A percentile compares a stretch with the other conserved stretches of the same genome.
phyloP scores from a whole-genome alignment of 106 monocot species.

The Dendrobium officinale region DNA sequence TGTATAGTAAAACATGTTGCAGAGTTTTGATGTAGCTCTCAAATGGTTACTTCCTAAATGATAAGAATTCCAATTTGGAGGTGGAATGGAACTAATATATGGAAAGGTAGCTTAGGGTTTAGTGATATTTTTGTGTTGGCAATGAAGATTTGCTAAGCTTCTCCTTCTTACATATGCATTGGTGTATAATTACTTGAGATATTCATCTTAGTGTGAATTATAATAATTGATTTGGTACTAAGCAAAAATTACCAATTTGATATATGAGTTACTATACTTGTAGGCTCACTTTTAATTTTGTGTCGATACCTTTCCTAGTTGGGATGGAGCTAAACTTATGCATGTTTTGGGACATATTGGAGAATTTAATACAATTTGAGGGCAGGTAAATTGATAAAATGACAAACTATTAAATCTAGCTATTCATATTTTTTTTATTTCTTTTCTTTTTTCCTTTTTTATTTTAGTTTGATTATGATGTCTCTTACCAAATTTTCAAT shows the following conservation, averaged over 20 bases:
- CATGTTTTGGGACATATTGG: conserved; percentile 98
- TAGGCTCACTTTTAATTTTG: conserved; percentile 97
- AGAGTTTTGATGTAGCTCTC: conserved; percentile 77
- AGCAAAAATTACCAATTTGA: background rate
- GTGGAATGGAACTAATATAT: conserved; percentile 62
- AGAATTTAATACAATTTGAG: conserved; percentile 92
- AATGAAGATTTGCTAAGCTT: conserved; percentile 16
- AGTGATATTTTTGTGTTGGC: conserved; percentile 33
- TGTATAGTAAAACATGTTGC: conserved; percentile 73
- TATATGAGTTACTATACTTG: conserved; percentile 4
- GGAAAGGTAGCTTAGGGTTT: conserved; percentile 73
- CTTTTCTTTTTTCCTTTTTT: background rate
- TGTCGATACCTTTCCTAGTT: conserved; percentile 95
- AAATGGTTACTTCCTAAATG: conserved; percentile 43
- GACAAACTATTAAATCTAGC: background rate
- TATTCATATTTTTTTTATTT: background rate
- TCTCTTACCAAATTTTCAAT: background rate
- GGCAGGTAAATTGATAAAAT: conserved; percentile 85
- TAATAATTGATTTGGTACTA: background rate
- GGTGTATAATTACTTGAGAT: conserved; percentile 2
- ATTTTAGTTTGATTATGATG: background rate
- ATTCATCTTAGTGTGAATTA: background rate
- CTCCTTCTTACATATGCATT: conserved; percentile 15
- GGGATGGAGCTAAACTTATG: conserved; percentile 99
- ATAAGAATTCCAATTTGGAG: conserved; percentile 74